A percentile compares a stretch with the other conserved stretches of the same genome.
Conservation (phyloP, 495 filamentous ascomycete genomes). For the Astrocystis sublimbata region DNA sequence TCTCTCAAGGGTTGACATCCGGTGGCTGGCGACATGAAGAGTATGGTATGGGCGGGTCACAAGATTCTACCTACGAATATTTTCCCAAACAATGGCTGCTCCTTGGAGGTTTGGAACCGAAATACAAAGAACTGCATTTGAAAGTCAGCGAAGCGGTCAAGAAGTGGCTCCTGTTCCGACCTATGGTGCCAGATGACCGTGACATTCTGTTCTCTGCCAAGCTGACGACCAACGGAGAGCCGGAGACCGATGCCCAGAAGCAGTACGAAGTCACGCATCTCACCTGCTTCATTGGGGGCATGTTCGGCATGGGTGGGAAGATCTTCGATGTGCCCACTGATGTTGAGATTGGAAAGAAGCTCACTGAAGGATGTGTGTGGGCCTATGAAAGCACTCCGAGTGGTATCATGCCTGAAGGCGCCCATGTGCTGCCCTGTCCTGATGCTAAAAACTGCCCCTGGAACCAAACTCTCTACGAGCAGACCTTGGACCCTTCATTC, state of each 20-base stretch:
- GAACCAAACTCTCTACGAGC: constrained; percentile 67
- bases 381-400: constrained; percentile 78
- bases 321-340: constrained; percentile 79
- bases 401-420: constrained; percentile 89
- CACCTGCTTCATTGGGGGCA: constrained; percentile 89
- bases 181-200: constrained; percentile 73
- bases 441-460: constrained; percentile 67
- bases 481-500: constrained; percentile 54
- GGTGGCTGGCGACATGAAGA: constrained; percentile 37
- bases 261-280: constrained; percentile 72
- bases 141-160: constrained; percentile 68
- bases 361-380: constrained; percentile 95
- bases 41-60: constrained; percentile 71
- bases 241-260: constrained; percentile 41
- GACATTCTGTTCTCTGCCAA: constrained; percentile 75
- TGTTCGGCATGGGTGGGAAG: constrained; percentile 88
- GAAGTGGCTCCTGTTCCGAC: constrained; percentile 77
- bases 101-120: constrained; percentile 76
- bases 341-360: constrained; percentile 75
- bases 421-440: constrained; percentile 67
- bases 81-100: constrained; percentile 80
- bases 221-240: constrained; percentile 39
- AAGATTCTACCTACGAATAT: constrained; percentile 95
- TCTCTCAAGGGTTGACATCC: constrained; percentile 52
- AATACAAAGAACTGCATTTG: constrained; percentile 82